phyloP scores from a whole-genome alignment of 345 rosid genomes.

The Angophora floribunda region DNA sequence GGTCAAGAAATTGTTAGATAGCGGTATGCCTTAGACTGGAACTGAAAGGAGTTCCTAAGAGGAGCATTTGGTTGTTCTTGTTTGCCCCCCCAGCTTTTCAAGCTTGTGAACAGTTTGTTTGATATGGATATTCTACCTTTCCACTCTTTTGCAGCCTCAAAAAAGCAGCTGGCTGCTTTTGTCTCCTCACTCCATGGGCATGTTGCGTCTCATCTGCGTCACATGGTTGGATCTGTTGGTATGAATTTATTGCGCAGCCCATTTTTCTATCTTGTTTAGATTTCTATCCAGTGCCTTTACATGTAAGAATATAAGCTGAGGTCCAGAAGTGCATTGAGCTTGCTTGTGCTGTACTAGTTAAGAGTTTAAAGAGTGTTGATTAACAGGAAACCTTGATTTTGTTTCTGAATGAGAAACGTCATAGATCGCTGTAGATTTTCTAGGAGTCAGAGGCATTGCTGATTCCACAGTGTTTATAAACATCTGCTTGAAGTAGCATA shows the following conservation, averaged over 20 bases:
- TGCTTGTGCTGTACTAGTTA: not conserved
- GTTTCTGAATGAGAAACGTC: not conserved
- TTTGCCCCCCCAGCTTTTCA: not conserved
- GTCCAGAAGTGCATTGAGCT: not conserved
- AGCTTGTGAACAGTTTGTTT: not conserved
- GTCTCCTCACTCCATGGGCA: slow-evolving; percentile 72
- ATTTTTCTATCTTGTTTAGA: not conserved
- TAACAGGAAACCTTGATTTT: not conserved
- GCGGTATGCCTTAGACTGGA: slow-evolving; percentile 27
- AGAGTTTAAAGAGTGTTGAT: not conserved
- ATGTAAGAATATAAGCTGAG: not conserved
- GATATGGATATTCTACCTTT: not conserved
- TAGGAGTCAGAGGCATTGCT: not conserved
- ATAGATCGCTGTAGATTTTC: not conserved
- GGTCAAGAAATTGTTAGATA: slow-evolving; percentile 75
- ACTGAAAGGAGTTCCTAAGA: not conserved
- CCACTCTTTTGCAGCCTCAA: slow-evolving; percentile 49
- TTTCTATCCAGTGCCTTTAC: not conserved
- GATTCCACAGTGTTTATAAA: not conserved
- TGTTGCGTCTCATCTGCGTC: slow-evolving; percentile 74
- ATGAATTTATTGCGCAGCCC: slow-evolving; percentile 5
- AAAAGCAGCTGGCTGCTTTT: slow-evolving; percentile 58
- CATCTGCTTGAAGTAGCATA: not conserved
- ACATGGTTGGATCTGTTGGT: slow-evolving; percentile 94
- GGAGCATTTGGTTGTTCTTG: not conserved